Conservation (phyloP, 371 early-diverging fungal species). For the Rhizopus arrhizus region DNA sequence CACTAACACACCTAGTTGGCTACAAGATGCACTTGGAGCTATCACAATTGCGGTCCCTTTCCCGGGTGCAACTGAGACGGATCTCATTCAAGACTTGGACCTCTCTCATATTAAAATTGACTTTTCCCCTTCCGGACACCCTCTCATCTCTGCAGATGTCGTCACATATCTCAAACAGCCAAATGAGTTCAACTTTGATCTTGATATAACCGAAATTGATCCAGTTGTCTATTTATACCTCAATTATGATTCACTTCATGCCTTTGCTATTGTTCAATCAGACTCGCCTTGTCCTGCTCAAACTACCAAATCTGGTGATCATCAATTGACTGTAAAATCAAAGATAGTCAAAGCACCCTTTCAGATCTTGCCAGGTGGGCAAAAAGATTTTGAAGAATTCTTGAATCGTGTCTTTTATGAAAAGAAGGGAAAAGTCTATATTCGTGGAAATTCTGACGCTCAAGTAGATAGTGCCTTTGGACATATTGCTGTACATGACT, state of each 20-base stretch:
- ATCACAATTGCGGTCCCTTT: conserved; percentile 44
- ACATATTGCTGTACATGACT: conserved; percentile 34
- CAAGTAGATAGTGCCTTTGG: conserved; percentile 47
- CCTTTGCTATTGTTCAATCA: conserved; percentile 44
- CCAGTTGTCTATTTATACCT: conserved; percentile 44
- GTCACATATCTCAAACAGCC: conserved; percentile 40
- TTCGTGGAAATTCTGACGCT: conserved; percentile 45
- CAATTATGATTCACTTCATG: conserved; percentile 26
- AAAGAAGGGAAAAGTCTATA: conserved; percentile 33
- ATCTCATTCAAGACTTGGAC: conserved; percentile 43
- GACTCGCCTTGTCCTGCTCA: conserved; percentile 35
- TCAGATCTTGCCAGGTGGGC: conserved; percentile 39
- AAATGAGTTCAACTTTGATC: conserved; percentile 44
- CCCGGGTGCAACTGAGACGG: conserved; percentile 45
- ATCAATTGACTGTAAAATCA: conserved; percentile 30
- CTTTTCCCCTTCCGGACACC: conserved; percentile 25
- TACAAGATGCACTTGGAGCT: conserved; percentile 39
- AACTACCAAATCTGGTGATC: conserved; percentile 18
- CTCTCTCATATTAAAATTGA: conserved; percentile 47
- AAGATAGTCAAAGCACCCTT: conserved; percentile 41
- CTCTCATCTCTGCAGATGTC: conserved; percentile 45
- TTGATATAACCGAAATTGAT: conserved; percentile 43
- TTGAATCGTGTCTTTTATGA: conserved; percentile 20
- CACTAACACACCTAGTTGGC: conserved; percentile 37
- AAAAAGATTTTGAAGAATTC: conserved; percentile 46